phyloP scores from a whole-genome alignment of 2,329 filamentous ascomycete genomes.

The Fusarium sp. region DNA sequence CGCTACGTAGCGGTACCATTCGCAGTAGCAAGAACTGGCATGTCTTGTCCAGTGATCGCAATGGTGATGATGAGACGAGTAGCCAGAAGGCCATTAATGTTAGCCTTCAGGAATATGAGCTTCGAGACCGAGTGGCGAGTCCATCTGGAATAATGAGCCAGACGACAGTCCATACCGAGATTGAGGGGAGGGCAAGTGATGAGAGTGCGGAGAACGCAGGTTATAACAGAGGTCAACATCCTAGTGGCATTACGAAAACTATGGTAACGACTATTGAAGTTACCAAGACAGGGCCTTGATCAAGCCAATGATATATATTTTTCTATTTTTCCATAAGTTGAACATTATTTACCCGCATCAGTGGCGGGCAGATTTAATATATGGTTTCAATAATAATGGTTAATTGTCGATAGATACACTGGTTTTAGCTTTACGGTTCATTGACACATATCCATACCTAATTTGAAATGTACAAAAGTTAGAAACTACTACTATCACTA shows the following conservation, averaged over 20 bases:
- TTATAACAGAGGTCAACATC: slow-evolving; percentile 10
- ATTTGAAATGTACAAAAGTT: too few species aligned
- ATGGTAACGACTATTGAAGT: slow-evolving; percentile 48
- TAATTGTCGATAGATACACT: too few species aligned
- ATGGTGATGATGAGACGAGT: slow-evolving; percentile 45
- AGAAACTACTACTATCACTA: too few species aligned
- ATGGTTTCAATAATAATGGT: too few species aligned
- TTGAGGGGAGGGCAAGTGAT: slow-evolving; percentile 44
- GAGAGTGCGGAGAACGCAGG: slow-evolving; percentile 34
- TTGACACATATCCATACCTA: too few species aligned
- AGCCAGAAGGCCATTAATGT: slow-evolving; percentile 50
- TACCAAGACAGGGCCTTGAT: slow-evolving; percentile 6
- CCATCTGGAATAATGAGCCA: slow-evolving; percentile 23
- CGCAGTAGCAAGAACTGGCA: slow-evolving; percentile 47
- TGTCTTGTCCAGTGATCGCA: slow-evolving; percentile 39
- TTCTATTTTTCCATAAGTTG: neutral
- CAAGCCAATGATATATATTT: neutral
- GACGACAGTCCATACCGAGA: slow-evolving; percentile 41
- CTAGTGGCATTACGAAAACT: slow-evolving; percentile 48
- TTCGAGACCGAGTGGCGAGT: slow-evolving; percentile 39
- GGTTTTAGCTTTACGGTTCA: too few species aligned
- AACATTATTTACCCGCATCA: neutral
- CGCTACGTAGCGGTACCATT: slow-evolving; percentile 41
- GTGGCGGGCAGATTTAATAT: too few species aligned
- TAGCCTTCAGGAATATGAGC: slow-evolving; percentile 45